A percentile compares a stretch with the other conserved stretches of the same genome.
These are phyloP conservation scores for Diplodia mutila DNA, from an alignment of 2,329 filamentous ascomycete genomes.

Conservation along the genomic window DNA sequence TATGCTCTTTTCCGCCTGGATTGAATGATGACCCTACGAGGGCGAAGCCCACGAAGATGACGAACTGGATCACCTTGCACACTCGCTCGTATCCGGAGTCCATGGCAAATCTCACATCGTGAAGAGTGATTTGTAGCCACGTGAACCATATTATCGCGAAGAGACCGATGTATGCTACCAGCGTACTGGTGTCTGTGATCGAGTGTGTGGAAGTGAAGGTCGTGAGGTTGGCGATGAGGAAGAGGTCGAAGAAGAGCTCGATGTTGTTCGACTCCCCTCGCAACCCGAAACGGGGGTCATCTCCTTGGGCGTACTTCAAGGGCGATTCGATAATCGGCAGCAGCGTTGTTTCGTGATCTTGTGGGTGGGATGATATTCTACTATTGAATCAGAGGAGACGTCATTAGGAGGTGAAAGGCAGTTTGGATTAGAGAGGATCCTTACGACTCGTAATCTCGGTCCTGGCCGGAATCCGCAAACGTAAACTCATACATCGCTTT, in stretches of 20 bases:
- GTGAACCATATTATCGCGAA: constrained; percentile 65
- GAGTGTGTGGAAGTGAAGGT: constrained; percentile 60
- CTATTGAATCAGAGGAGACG: background rate
- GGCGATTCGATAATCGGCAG: constrained; percentile 6
- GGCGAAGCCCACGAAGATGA: constrained; percentile 64
- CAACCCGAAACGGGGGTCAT: constrained; percentile 6
- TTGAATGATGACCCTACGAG: constrained; percentile 52
- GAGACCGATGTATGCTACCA: constrained; percentile 51
- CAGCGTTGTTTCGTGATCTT: background rate
- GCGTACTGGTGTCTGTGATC: constrained; percentile 48
- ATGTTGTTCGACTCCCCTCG: constrained; percentile 38
- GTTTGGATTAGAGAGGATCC: background rate
- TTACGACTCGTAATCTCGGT: background rate
- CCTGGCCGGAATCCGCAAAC: background rate
- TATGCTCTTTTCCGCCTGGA: constrained; percentile 17
- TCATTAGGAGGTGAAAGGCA: background rate
- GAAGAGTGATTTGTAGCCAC: constrained; percentile 63
- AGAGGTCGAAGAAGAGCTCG: constrained; percentile 60
- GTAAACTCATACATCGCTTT: constrained; percentile 6
- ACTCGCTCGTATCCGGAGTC: constrained; percentile 64
- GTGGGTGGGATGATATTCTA: background rate
- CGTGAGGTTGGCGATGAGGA: constrained; percentile 64
- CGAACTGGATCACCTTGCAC: constrained; percentile 62
- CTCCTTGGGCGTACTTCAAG: constrained; percentile 4
- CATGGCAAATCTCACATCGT: constrained; percentile 64